A percentile compares a stretch with the other conserved stretches of the same genome.
Conservation (phyloP, 768 basidiomycete species). For the Kwoniella sp. region DNA sequence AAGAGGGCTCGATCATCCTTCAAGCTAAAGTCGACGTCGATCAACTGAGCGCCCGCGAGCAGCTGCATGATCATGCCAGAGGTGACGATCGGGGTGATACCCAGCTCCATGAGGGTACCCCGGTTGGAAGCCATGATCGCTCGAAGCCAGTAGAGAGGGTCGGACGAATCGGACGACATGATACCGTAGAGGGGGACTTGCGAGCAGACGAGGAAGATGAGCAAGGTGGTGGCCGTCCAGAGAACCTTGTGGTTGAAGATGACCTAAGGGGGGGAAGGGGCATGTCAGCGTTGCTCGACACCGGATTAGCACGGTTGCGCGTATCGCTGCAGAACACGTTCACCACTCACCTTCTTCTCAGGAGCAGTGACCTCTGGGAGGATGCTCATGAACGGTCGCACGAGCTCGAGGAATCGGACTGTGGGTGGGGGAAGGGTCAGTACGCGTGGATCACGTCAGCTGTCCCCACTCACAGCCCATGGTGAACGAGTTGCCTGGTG, state of each 20-base stretch:
- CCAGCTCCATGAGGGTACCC: conserved; percentile 98
- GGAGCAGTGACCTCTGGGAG: conserved; percentile 96
- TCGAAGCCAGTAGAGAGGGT: conserved; percentile 99
- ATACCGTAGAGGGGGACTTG: conserved; percentile 99
- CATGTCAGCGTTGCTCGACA: not conserved
- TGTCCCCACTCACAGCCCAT: conserved; percentile 31
- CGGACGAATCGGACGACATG: conserved; percentile 98
- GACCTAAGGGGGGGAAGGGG: conserved; percentile 67
- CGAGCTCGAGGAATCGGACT: conserved; percentile 97
- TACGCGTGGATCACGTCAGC: not conserved
- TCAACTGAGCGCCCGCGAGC: conserved; percentile 91
- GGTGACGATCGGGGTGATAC: conserved; percentile 95
- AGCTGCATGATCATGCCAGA: conserved; percentile 99
- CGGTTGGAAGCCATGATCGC: conserved; percentile 98
- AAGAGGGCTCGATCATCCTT: conserved; percentile 97
- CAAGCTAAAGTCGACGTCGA: conserved; percentile 93
- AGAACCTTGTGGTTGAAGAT: conserved; percentile 97
- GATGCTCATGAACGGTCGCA: conserved; percentile 93
- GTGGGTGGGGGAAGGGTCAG: not conserved
- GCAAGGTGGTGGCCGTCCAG: conserved; percentile 98
- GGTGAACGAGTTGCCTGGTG: conserved; percentile 16
- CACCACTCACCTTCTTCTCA: conserved; percentile 74
- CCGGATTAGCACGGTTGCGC: too few species aligned
- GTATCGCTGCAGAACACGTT: not conserved
- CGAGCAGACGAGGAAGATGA: conserved; percentile 99